Percentiles rank a stretch among this genome's conserved stretches.
These are phyloP conservation scores for Trichoderma sp. DNA, from an alignment of 2,329 filamentous ascomycete genomes.

Conservation along the genomic window DNA sequence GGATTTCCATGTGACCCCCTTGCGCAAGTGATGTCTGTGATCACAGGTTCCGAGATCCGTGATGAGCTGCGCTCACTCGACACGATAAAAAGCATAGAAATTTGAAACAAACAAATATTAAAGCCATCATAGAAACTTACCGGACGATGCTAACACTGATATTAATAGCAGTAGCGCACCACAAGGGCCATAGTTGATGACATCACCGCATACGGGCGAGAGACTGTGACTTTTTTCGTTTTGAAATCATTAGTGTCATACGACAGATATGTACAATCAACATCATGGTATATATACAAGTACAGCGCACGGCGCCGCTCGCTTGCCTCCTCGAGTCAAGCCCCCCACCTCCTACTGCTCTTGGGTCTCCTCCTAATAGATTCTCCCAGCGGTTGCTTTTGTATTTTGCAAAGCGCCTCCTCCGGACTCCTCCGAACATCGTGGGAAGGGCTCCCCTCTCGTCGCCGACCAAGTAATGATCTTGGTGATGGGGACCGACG, in stretches of 20 bases:
- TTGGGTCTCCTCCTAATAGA: slow-evolving; percentile 43
- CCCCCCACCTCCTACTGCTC: slow-evolving; percentile 41
- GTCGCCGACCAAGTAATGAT: slow-evolving; percentile 34
- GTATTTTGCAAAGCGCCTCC: slow-evolving; percentile 48
- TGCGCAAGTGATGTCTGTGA: slow-evolving; percentile 2
- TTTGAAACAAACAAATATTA: slow-evolving; percentile 2
- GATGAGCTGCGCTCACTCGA: slow-evolving; percentile 11
- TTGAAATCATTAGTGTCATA: slow-evolving; percentile 38
- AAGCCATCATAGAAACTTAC: background rate
- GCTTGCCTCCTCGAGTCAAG: slow-evolving; percentile 39
- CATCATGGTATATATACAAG: slow-evolving; percentile 44
- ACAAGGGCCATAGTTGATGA: slow-evolving; percentile 9
- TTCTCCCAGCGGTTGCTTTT: slow-evolving; percentile 47
- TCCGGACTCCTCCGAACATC: slow-evolving; percentile 49
- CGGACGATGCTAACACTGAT: background rate
- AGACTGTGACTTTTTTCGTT: slow-evolving; percentile 4
- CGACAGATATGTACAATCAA: slow-evolving; percentile 41
- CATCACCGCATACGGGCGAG: slow-evolving; percentile 7
- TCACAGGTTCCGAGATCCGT: slow-evolving; percentile 18
- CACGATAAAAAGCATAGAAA: background rate
- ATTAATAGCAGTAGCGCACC: background rate
- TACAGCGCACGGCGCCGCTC: slow-evolving; percentile 30
- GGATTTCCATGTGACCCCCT: slow-evolving; percentile 14
- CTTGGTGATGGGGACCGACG: slow-evolving; percentile 39
- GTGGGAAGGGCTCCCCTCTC: slow-evolving; percentile 27